Percentiles rank a stretch among this genome's conserved stretches.
phyloP scores from a whole-genome alignment of 2,329 filamentous ascomycete genomes.

The Arthrocladium fulminans region DNA sequence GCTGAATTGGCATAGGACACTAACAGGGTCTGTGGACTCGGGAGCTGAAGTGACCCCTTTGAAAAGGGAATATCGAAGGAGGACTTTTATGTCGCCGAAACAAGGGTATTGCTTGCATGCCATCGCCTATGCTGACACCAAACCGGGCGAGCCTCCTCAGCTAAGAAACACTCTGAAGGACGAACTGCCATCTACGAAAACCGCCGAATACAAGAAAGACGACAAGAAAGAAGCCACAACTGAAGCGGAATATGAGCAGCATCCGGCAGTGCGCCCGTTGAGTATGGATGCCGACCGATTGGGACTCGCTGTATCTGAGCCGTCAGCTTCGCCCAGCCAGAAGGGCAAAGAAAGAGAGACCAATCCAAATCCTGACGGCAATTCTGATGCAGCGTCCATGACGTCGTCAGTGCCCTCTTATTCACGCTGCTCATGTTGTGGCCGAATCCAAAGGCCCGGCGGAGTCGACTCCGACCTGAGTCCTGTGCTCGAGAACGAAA shows the following conservation, averaged over 20 bases:
- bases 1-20: constrained; percentile 2
- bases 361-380: constrained; percentile 7
- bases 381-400: not conserved
- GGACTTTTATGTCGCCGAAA: constrained; percentile 2
- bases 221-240: constrained; percentile 2
- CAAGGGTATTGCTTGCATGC: constrained; percentile 6
- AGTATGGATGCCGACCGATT: constrained; percentile 2
- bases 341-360: constrained; percentile 21
- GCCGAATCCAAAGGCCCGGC: constrained; percentile 18
- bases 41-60: not conserved
- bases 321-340: not conserved
- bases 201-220: constrained; percentile 1
- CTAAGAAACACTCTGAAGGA: constrained; percentile 5
- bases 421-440: constrained; percentile 20
- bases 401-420: constrained; percentile 11
- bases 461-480: constrained; percentile 17
- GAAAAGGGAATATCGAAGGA: constrained; percentile 3
- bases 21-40: not conserved
- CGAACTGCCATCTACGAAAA: constrained; percentile 6
- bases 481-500: constrained; percentile 22
- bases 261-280: constrained; percentile 18
- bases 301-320: not conserved
- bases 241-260: constrained; percentile 9
- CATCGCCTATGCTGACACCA: constrained; percentile 8
- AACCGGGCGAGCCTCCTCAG: not conserved